Evolutionary conservation across 1,284 basidiomycete genomes (phyloP).

Genomic region (Chiua sp.): DNA sequence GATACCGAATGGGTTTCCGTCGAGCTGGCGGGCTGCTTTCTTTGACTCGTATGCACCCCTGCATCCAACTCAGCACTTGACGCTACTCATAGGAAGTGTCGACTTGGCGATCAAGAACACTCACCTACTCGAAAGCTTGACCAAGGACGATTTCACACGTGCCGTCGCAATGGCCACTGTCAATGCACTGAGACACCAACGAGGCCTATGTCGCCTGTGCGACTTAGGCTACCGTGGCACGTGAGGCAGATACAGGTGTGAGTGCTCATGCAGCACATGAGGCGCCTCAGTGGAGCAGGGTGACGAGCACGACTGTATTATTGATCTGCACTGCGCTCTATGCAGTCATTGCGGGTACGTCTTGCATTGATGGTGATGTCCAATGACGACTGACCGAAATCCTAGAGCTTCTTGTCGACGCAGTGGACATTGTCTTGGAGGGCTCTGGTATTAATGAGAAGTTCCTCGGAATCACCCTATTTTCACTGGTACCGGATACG

Average conservation of each 20-base stretch:
- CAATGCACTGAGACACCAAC: slow-evolving; percentile 80
- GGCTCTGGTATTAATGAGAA: slow-evolving; percentile 98
- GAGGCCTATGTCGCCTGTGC: slow-evolving; percentile 55
- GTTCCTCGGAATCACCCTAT: slow-evolving; percentile 95
- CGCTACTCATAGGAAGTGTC: slow-evolving; percentile 80
- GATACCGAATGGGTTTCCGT: slow-evolving; percentile 30
- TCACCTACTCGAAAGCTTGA: slow-evolving; percentile 68
- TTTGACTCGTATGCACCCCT: slow-evolving; percentile 61
- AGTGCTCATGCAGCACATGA: slow-evolving; percentile 88
- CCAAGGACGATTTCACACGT: slow-evolving; percentile 87
- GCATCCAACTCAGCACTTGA: slow-evolving; percentile 51
- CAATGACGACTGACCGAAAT: background rate
- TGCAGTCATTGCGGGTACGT: slow-evolving; percentile 92
- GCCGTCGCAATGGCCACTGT: slow-evolving; percentile 93
- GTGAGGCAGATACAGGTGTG: slow-evolving; percentile 47
- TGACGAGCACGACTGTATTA: slow-evolving; percentile 85
- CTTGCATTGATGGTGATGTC: background rate
- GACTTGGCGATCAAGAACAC: slow-evolving; percentile 73
- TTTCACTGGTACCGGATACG: slow-evolving; percentile 97
- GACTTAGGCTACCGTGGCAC: slow-evolving; percentile 39
- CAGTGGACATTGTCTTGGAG: slow-evolving; percentile 93
- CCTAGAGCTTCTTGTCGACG: slow-evolving; percentile 90
- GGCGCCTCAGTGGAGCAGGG: slow-evolving; percentile 94
- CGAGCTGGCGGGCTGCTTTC: no score
- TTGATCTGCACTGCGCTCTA: slow-evolving; percentile 92